Evolutionary conservation across 2,329 filamentous ascomycete species (phyloP).

Genomic region (Scedosporium aurantiacum): DNA sequence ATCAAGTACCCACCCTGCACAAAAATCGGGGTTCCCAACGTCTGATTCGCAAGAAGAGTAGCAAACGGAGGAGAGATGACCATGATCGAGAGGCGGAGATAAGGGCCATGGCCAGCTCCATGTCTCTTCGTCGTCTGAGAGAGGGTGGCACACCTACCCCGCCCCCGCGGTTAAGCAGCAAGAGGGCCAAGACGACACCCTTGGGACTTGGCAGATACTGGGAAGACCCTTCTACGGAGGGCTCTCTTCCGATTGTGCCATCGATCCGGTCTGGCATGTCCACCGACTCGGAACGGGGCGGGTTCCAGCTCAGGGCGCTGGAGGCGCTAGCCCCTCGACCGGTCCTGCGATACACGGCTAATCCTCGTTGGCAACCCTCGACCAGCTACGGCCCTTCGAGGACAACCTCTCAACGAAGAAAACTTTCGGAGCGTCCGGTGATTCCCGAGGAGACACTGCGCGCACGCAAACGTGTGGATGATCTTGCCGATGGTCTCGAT

Average conservation of each 20-base stretch:
- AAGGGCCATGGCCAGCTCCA: conserved; percentile 64
- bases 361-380: conserved; percentile 44
- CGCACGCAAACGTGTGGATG: conserved; percentile 51
- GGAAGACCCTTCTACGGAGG: conserved; percentile 55
- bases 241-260: conserved; percentile 62
- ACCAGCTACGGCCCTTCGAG: conserved; percentile 34
- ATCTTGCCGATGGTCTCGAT: conserved; percentile 76
- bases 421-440: conserved; percentile 36
- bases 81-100: conserved; percentile 78
- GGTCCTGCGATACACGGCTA: conserved; percentile 62
- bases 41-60: conserved; percentile 57
- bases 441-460: conserved; percentile 51
- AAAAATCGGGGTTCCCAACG: conserved; percentile 50
- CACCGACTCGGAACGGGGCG: conserved; percentile 56
- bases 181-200: conserved; percentile 45
- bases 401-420: conserved; percentile 39
- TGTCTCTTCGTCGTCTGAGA: conserved; percentile 52
- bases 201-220: conserved; percentile 36
- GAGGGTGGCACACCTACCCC: conserved; percentile 50
- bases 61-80: conserved; percentile 33
- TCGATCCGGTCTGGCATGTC: conserved; percentile 71
- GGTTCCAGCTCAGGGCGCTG: conserved; percentile 71
- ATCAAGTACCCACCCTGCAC: conserved; percentile 39
- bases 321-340: conserved; percentile 78
- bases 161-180: conserved; percentile 51